Percentiles rank a stretch among this genome's conserved stretches.
Conservation (phyloP, 2,329 filamentous ascomycete genomes). For the Aureobasidium subglaciale region DNA sequence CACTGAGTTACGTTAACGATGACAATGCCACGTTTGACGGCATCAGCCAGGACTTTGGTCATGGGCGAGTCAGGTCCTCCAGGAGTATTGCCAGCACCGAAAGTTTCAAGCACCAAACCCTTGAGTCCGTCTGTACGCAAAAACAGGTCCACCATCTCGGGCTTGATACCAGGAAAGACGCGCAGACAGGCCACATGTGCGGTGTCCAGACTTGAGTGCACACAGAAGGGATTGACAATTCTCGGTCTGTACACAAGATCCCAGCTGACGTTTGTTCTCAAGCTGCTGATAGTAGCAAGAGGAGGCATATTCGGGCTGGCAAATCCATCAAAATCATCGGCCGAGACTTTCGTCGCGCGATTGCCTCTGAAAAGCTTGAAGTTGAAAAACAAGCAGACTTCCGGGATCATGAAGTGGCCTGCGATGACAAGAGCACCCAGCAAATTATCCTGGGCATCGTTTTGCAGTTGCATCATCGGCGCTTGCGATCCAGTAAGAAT, state of each 20-base stretch:
- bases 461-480: constrained; percentile 84
- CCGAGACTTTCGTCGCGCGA: constrained; percentile 78
- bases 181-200: constrained; percentile 84
- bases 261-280: constrained; percentile 78
- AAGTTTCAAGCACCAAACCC: constrained; percentile 82
- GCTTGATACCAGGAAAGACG: constrained; percentile 86
- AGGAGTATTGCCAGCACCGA: constrained; percentile 87
- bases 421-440: constrained; percentile 83
- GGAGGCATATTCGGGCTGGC: constrained; percentile 80
- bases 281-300: constrained; percentile 71
- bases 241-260: constrained; percentile 67
- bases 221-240: constrained; percentile 63
- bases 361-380: constrained; percentile 86
- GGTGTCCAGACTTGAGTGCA: constrained; percentile 71
- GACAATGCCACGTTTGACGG: constrained; percentile 71
- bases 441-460: constrained; percentile 85
- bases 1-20: constrained; percentile 92
- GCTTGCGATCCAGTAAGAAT: constrained; percentile 67
- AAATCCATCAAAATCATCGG: constrained; percentile 80
- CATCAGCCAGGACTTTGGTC: constrained; percentile 67
- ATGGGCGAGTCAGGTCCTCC: constrained; percentile 72
- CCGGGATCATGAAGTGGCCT: constrained; percentile 85
- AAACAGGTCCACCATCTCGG: constrained; percentile 87
- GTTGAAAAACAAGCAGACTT: constrained; percentile 91
- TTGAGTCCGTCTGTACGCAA: constrained; percentile 67